Evolutionary conservation across 2,329 filamentous ascomycete genomes (phyloP), one percentile per base, ranked within the genome.

Genomic region (Aureobasidium sp.): DNA sequence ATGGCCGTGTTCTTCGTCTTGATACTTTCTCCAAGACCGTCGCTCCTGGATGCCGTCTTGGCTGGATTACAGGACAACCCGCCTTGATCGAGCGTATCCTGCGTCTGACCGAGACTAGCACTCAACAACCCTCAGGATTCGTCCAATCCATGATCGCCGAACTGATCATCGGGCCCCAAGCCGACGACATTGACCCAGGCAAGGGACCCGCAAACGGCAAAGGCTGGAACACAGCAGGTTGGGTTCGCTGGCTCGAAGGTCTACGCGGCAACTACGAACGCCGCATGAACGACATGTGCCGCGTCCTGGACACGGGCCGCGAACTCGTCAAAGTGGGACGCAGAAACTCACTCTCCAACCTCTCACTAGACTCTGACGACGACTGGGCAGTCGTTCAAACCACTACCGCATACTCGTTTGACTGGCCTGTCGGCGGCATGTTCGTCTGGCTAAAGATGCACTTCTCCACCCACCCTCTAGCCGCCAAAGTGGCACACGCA

Each of bases 1-100:
- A 96, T 68, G 93, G 93, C 62, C 87, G 93, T 39, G 92, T 97
- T 45, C 82, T 97, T 62, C 87, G 92, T 50, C 81, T 97, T 3
- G 93, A 97, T 73, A 96, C 92, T 1, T 97, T 97, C 74, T 94
- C 89, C 70, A 97, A 97, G 77, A 95, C 90, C 0, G 83, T 96
- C 21, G 91, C 91, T 0, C 93, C 93, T 0, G 93, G 93, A 2
- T 95, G 90, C 70, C 86, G 93, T 34, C 78, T 97, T 1, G 93
- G 93, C 44, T 97, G 91, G 90, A 86, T 96, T 66, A 96, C 92
- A 0, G 87, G 89, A 0, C 89, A 95, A 69, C 91, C 91, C 1
- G 85, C 78, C 0, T 77, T 97, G 51, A 80, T 91, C 50, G 90
- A 95, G 73, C 85, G 89, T 7, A 77, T 94, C 32, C 71, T 81